phyloP scores from a whole-genome alignment of 768 basidiomycete species.

The Trametes sanguinea region DNA sequence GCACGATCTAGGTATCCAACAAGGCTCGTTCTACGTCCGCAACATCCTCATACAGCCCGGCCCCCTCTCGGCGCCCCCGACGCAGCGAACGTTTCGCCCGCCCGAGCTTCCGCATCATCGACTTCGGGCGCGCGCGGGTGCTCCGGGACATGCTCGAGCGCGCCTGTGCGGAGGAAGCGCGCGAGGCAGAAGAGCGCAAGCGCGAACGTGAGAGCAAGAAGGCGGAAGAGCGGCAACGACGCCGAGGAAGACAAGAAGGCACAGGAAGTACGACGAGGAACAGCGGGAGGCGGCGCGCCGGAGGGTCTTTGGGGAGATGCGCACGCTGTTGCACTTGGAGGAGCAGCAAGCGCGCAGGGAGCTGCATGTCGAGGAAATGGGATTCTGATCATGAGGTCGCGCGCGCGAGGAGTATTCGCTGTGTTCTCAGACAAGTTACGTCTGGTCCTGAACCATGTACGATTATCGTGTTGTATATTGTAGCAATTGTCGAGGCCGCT shows the following conservation, averaged over 20 bases:
- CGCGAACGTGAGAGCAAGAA: not conserved
- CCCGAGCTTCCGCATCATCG: constrained; percentile 50
- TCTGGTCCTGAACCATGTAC: too few species aligned
- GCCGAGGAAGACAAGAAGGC: not conserved
- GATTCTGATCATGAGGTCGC: too few species aligned
- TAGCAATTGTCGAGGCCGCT: too few species aligned
- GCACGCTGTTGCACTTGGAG: too few species aligned
- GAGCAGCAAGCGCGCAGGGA: too few species aligned
- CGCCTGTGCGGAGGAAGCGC: not conserved
- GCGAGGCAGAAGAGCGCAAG: not conserved
- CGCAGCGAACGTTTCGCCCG: constrained; percentile 29
- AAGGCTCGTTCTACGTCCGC: constrained; percentile 43
- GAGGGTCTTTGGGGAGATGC: not conserved
- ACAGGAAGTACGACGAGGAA: not conserved
- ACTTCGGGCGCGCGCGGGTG: constrained; percentile 45
- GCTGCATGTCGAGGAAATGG: too few species aligned
- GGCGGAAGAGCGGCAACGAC: not conserved
- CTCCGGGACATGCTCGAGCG: not conserved
- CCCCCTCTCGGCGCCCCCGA: constrained; percentile 37
- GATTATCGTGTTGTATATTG: too few species aligned
- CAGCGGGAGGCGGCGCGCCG: not conserved
- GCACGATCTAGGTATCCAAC: constrained; percentile 41
- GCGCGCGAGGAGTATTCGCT: too few species aligned
- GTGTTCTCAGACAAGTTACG: too few species aligned
- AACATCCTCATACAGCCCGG: constrained; percentile 49